Base-by-base conservation (phyloP, 225 moss, liverwort and hornwort genomes). In the Sphagnum contortum region DNA sequence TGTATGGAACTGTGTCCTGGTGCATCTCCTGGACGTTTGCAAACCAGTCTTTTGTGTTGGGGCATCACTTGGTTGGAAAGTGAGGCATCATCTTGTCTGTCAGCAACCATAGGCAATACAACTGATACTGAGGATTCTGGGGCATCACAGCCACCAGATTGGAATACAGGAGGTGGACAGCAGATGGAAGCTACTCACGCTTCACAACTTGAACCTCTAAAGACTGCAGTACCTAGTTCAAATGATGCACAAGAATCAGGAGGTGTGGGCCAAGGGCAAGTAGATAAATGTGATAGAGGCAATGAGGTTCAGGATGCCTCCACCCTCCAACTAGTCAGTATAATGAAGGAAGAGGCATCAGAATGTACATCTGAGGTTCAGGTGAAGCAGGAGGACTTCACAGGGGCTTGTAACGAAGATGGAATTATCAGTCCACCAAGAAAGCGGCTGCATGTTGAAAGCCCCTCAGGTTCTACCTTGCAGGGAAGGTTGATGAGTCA, bases 91-190 rank as follows among this genome's bases (percentile, higher is more conserved):
- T 83, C 83, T 48, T 83, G 83, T 75, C 77, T 79, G 63, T 83
- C 83, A 70, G 74, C 83, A 64, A 83, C 83, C 77, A 83, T 83
- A 79, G 83, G 76, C 67, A 79, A 77, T 71, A 65, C 68, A 66
- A 74, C 72, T 68, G 83, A 83, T 44, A 79, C 77, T 50, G 83
- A 83, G 70, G 83, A 83, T 72, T 80, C 83, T 53, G 83, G 73
- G 70, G 74, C 83, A 74, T 83, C 83, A 72, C 83, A 74, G 57
- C 74, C 83, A 65, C 76, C 76, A 3, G 69, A 76, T 51, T 8
- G 49, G 59, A 68, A 7, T 50, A 48, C 67, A 5, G 58, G 48
- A 29, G 83, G 80, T 57, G 74, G 69, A 12, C 74, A 74, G 54
- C 76, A 55, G 8, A 5, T 8, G 52, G 63, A 59, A 9, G 62